Conservation (phyloP, 805 yeast genomes). For the Kodamaea laetipori region DNA sequence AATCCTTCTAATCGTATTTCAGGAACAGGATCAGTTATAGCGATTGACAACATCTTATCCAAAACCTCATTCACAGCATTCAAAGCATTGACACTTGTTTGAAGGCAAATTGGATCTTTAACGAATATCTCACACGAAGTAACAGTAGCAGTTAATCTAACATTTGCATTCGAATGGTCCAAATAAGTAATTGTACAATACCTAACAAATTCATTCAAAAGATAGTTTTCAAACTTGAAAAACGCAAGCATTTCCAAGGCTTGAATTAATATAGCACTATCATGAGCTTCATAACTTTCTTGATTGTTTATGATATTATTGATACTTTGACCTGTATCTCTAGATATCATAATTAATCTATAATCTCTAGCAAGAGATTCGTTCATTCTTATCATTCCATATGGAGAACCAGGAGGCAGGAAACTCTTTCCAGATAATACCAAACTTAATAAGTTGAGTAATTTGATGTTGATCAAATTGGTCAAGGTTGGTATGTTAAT, state of each 20-base stretch:
- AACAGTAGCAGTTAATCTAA: slow-evolving; percentile 80
- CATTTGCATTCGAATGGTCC: slow-evolving; percentile 76
- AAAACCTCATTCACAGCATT: slow-evolving; percentile 83
- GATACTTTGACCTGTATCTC: slow-evolving; percentile 59
- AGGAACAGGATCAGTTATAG: slow-evolving; percentile 84
- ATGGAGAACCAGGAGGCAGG: slow-evolving; percentile 87
- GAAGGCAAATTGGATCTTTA: slow-evolving; percentile 78
- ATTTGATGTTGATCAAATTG: slow-evolving; percentile 66
- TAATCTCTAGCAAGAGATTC: slow-evolving; percentile 71
- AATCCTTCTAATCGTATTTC: slow-evolving; percentile 84
- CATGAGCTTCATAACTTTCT: slow-evolving; percentile 38
- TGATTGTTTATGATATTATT: slow-evolving; percentile 34
- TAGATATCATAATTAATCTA: slow-evolving; percentile 69
- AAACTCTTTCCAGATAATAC: slow-evolving; percentile 81
- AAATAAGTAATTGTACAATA: slow-evolving; percentile 81
- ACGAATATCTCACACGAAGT: slow-evolving; percentile 78
- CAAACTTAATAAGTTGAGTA: slow-evolving; percentile 69
- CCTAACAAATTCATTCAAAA: slow-evolving; percentile 84
- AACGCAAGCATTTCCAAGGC: slow-evolving; percentile 75
- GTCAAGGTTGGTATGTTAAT: slow-evolving; percentile 79
- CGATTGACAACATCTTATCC: slow-evolving; percentile 74
- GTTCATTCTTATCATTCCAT: slow-evolving; percentile 59
- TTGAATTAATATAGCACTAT: slow-evolving; percentile 60
- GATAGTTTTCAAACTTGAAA: slow-evolving; percentile 73
- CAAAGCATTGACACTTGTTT: slow-evolving; percentile 77